Conservation (phyloP, 352 stramenopile genomes). For the Phytophthora citricola region DNA sequence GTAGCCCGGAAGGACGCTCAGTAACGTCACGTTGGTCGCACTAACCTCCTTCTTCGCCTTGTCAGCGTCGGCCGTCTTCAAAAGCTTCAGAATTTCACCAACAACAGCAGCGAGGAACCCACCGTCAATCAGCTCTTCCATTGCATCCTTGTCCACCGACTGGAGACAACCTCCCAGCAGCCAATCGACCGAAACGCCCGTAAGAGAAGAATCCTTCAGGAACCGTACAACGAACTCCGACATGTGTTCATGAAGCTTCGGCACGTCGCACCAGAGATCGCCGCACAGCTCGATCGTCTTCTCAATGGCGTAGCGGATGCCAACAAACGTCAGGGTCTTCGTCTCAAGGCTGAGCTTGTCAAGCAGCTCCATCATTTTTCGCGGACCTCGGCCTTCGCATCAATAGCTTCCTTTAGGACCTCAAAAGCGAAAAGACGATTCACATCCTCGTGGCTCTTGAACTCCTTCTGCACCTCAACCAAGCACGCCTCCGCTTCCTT, state of each 20-base stretch:
- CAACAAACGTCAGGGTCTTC: constrained; percentile 60
- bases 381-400: constrained; percentile 66
- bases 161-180: constrained; percentile 57
- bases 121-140: constrained; percentile 75
- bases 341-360: constrained; percentile 72
- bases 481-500: constrained; percentile 73
- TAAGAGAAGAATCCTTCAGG: constrained; percentile 65
- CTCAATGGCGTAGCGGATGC: constrained; percentile 64
- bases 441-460: constrained; percentile 68
- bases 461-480: constrained; percentile 69
- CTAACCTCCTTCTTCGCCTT: constrained; percentile 62
- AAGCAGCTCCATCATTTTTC: constrained; percentile 72
- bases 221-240: constrained; percentile 77
- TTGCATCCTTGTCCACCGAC: constrained; percentile 57
- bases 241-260: constrained; percentile 82
- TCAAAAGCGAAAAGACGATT: constrained; percentile 62
- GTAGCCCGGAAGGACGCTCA: constrained; percentile 65
- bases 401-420: constrained; percentile 64
- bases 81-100: constrained; percentile 55
- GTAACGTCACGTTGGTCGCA: constrained; percentile 57
- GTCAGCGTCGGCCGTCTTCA: constrained; percentile 48
- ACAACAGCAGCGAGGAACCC: constrained; percentile 67
- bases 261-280: constrained; percentile 85
- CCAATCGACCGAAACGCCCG: constrained; percentile 74
- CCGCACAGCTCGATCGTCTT: constrained; percentile 64